Evolutionary conservation across 2,329 filamentous ascomycete species (phyloP), one percentile per base, ranked within the genome.

Genomic region (Pestalotiopsis sp.): DNA sequence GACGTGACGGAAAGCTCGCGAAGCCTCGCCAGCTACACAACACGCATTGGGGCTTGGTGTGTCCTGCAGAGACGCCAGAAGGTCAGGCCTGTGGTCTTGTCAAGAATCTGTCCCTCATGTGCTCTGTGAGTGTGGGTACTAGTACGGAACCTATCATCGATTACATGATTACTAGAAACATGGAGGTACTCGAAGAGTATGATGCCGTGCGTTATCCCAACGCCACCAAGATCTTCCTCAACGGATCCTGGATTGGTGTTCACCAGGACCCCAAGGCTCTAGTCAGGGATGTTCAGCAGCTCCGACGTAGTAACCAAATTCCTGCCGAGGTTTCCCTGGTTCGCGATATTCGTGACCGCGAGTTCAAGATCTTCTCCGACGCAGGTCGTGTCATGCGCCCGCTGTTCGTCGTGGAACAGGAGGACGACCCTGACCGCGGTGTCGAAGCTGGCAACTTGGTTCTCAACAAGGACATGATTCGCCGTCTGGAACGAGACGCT

Each of bases 301-400:
- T 97, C 66, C 91, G 94, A 74, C 89, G 95, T 68, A 92, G 92
- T 72, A 92, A 93, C 71, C 91, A 94, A 76, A 91, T 99, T 70
- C 94, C 94, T 14, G 93, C 94, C 74, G 95, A 98, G 83, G 94
- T 98, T 74, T 98, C 95, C 71, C 88, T 99, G 76, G 93, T 99
- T 76, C 91, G 96, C 77, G 96, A 99, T 78, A 98, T 99, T 75
- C 91, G 97, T 80, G 96, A 99, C 76, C 90, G 95, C 75, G 96
- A 99, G 80, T 98, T 99, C 87, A 97, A 97, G 82, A 95, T 99
- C 75, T 98, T 98, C 80, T 98, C 95, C 3, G 96, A 99, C 80
- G 95, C 95, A 57, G 96, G 96, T 36, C 91, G 96, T 80, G 95
- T 99, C 67, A 97, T 96, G 86, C 90, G 96, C 72, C 96, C 96